Evolutionary conservation across 257 asterid species (phyloP), one percentile per base, ranked within the genome.

Genomic region (Fraxinus americana): DNA sequence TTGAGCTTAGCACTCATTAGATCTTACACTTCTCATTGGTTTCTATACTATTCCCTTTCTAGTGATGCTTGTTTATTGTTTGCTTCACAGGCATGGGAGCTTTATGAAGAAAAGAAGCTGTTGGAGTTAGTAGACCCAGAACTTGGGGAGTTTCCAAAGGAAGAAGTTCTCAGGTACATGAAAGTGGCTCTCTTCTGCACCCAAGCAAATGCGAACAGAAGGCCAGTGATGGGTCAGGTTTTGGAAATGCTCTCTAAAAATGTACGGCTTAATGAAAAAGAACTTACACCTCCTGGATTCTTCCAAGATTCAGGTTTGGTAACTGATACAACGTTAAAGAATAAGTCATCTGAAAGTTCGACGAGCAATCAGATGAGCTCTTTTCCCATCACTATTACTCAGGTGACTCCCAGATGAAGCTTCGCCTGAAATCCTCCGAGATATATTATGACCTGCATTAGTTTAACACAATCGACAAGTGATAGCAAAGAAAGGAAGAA

Each of bases 211-310:
- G 91, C 95, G 76, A 86, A 86, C 75, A 88, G 98, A 82, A 91
- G 98, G 86, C 98, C 98, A 9, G 9, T 84, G 87, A 92, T 94
- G 96, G 86, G 96, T 90, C 98, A 92, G 82, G 97, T 91, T 80
- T 80, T 83, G 4, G 82, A 88, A 73, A 94, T 94, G 98, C 98
- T 94, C 32, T 85, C 94, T 2, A 90, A 77, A 82, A 82, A 94
- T 80, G 93, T 91, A 41, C 83, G 73, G 78, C 91, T 94, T 17
- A 91, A 92, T 41, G 98, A 94, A 82, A 81, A 82, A 74, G 81
- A 90, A 84, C 97, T 94, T 73, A 89, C 94, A 0, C 90, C 97
- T 1, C 98, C 98, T 1, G 98, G 98, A 68, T 88, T 86, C 83
- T 89, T 84, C 35, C 89, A 88, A 75, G 92, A 77, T 80, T 83